These are phyloP conservation scores for Peziza echinospora DNA, from an alignment of 495 filamentous ascomycete genomes.

Conservation along the genomic window DNA sequence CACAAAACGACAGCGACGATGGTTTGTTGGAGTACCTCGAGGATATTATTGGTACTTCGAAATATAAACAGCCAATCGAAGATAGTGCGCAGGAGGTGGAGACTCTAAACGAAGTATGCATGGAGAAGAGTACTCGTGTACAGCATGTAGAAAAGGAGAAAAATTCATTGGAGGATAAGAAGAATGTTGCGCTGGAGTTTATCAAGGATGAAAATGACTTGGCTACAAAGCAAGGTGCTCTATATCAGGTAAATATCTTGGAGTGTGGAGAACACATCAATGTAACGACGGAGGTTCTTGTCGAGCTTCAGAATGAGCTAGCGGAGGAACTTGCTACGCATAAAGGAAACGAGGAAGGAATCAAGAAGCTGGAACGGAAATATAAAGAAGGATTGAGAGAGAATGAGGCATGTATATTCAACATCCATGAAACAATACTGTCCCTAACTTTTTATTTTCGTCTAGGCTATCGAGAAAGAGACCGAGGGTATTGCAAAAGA, in stretches of 20 bases:
- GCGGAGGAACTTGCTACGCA: conserved; percentile 82
- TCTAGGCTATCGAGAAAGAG: conserved; percentile 60
- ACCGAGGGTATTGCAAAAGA: conserved; percentile 65
- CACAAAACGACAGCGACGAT: conserved; percentile 81
- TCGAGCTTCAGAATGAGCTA: conserved; percentile 69
- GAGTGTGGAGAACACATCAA: conserved; percentile 73
- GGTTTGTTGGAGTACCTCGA: conserved; percentile 91
- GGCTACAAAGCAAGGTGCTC: conserved; percentile 58
- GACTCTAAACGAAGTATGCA: conserved; percentile 75
- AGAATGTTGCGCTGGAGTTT: conserved; percentile 74
- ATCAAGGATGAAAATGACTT: conserved; percentile 88
- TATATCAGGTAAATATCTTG: conserved; percentile 77
- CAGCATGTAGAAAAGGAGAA: conserved; percentile 98
- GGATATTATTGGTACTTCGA: conserved; percentile 94
- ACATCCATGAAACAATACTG: background rate
- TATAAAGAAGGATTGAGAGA: conserved; percentile 67
- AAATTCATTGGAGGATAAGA: conserved; percentile 77
- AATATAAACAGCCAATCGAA: conserved; percentile 92
- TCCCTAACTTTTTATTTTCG: background rate
- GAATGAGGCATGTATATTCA: conserved; percentile 12
- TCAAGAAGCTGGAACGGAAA: conserved; percentile 68
- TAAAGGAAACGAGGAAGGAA: conserved; percentile 70
- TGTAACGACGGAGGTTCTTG: conserved; percentile 75
- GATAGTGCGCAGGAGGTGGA: conserved; percentile 78
- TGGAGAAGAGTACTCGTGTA: conserved; percentile 81